Evolutionary conservation across 2,329 filamentous ascomycete species (phyloP), one percentile per base, ranked within the genome.

Genomic region (Sclerotinia minor): DNA sequence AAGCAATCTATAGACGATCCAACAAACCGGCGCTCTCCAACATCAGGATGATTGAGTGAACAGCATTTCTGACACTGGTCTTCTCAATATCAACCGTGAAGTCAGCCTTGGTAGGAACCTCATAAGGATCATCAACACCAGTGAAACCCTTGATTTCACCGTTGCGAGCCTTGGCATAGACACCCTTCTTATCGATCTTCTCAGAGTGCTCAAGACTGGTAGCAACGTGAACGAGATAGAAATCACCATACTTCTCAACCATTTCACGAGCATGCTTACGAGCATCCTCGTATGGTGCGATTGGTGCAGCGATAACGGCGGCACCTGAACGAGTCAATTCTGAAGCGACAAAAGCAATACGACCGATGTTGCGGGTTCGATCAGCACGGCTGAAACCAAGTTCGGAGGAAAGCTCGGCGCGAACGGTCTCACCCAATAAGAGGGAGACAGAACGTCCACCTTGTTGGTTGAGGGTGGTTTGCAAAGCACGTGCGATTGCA

Each of bases 101-200:
- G 78, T 98, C 89, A 44, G 94, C 87, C 81, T 94, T 93, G 73
- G 81, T 76, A 13, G 95, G 95, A 29, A 80, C 78, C 88, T 99
- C 95, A 78, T 99, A 99, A 60, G 95, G 94, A 82, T 98, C 94
- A 78, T 98, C 94, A 68, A 99, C 93, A 76, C 95, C 95, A 9
- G 95, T 99, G 86, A 99, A 99, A 72, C 94, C 94, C 87, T 94
- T 95, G 81, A 99, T 96, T 83, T 97, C 91, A 68, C 95, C 95
- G 26, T 84, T 85, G 71, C 95, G 87, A 52, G 95, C 95, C 78
- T 87, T 87, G 73, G 85, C 85, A 81, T 98, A 99, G 77, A 97
- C 89, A 69, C 95, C 95, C 70, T 90, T 86, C 84, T 92, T 94
- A 81, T 99, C 95, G 41, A 92, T 97, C 87, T 92, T 92, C 86